Evolutionary conservation across 2,329 filamentous ascomycete species (phyloP).

Genomic region (Aquanectria penicillioides): DNA sequence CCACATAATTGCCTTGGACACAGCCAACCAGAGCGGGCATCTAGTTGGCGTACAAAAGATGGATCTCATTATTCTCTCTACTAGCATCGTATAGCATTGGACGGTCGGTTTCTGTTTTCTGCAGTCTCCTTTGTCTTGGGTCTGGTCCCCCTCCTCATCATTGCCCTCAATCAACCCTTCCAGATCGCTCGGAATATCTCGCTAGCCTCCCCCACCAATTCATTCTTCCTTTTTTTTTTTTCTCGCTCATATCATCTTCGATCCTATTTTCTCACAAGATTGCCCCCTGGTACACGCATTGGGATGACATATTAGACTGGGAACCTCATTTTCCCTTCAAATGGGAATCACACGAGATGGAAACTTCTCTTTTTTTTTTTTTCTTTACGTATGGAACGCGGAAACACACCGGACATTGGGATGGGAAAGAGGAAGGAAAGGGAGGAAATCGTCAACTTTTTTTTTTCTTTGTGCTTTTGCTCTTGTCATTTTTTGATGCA

Average conservation of each 20-base stretch:
- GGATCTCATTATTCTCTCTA: neutral
- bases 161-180: neutral
- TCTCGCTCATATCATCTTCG: neutral
- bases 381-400: conserved; percentile 11
- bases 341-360: conserved; percentile 4
- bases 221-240: conserved; percentile 26
- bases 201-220: neutral
- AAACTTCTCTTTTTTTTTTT: conserved; percentile 25
- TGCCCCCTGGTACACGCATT: conserved; percentile 37
- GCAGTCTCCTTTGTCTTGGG: conserved; percentile 9
- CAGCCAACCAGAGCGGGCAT: conserved; percentile 43
- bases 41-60: conserved; percentile 34
- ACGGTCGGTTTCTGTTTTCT: conserved; percentile 5
- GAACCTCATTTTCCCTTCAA: neutral
- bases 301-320: conserved; percentile 34
- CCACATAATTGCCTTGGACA: neutral
- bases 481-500: neutral
- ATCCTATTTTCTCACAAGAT: conserved; percentile 14
- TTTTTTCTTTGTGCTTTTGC: neutral
- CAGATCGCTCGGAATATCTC: neutral
- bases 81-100: conserved; percentile 23
- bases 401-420: conserved; percentile 9
- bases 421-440: conserved; percentile 2
- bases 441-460: neutral
- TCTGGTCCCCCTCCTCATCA: neutral